Conservation (phyloP, 1,284 basidiomycete species). For the Moniliophthora roreri region DNA sequence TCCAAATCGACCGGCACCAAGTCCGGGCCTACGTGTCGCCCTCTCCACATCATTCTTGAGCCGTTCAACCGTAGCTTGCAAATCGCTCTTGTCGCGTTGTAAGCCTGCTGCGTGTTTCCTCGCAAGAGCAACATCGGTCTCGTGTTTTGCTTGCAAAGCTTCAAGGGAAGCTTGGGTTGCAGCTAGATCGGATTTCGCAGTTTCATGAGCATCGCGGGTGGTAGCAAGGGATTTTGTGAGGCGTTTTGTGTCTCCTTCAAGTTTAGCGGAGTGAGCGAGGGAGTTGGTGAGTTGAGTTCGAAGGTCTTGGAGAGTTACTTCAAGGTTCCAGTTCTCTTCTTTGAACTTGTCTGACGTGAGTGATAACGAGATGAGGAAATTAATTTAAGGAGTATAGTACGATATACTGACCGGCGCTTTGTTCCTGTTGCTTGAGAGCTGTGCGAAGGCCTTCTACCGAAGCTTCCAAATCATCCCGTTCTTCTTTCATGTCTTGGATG, state of each 20-base stretch:
- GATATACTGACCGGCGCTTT: conserved; percentile 62
- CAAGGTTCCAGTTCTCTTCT: conserved; percentile 98
- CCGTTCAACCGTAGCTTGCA: conserved; percentile 78
- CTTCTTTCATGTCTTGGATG: conserved; percentile 84
- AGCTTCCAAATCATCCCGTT: conserved; percentile 82
- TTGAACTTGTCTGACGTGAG: conserved; percentile 73
- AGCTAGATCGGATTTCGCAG: conserved; percentile 61
- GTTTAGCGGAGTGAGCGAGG: conserved; percentile 64
- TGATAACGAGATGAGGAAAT: conserved; percentile 8
- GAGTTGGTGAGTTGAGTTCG: conserved; percentile 70
- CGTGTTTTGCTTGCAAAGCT: conserved; percentile 87
- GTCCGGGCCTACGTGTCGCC: conserved; percentile 48
- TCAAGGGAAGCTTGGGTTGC: conserved; percentile 58
- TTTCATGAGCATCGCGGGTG: conserved; percentile 77
- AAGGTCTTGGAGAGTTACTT: conserved; percentile 89
- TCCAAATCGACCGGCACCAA: background rate
- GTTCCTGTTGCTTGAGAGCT: conserved; percentile 75
- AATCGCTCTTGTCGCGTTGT: conserved; percentile 88
- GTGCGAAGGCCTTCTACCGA: conserved; percentile 69
- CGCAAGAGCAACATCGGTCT: conserved; percentile 89
- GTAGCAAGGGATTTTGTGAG: conserved; percentile 74
- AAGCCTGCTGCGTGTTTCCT: conserved; percentile 86
- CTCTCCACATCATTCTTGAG: conserved; percentile 71
- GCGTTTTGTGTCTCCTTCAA: conserved; percentile 83
- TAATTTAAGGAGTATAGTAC: background rate